Evolutionary conservation across 345 rosid genomes (phyloP).

Genomic region (Rhizophora apiculata): DNA sequence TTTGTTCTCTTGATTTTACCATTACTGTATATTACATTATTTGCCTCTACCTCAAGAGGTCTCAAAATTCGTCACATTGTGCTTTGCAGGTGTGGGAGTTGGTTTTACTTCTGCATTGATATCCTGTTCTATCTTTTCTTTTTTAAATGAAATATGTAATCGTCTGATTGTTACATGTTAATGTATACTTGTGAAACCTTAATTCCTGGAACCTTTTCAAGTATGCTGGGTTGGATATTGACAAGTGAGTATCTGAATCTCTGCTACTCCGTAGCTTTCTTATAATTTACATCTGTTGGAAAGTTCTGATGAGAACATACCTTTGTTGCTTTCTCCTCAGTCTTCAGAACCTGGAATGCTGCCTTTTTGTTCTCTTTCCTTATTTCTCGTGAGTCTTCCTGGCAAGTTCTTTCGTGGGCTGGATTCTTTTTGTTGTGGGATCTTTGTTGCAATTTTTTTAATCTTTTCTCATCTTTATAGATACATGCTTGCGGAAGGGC

Average conservation of each 20-base stretch:
- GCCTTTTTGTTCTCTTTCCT: constrained; percentile 96
- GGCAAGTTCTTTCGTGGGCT: constrained; percentile 9
- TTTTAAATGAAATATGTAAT: not conserved
- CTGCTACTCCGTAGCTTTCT: not conserved
- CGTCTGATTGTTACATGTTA: constrained; percentile 12
- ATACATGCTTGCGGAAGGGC: constrained; percentile 99
- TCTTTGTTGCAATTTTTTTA: constrained; percentile 4
- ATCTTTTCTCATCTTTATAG: constrained; percentile 34
- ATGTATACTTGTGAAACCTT: constrained; percentile 50
- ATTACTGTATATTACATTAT: not conserved
- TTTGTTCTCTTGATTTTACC: not conserved
- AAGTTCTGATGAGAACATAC: constrained; percentile 12
- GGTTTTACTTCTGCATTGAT: constrained; percentile 94
- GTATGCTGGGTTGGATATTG: constrained; percentile 97
- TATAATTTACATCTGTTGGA: constrained; percentile 21
- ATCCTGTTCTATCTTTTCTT: constrained; percentile 53
- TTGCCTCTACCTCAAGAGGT: constrained; percentile 1
- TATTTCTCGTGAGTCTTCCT: constrained; percentile 72
- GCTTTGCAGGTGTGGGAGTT: constrained; percentile 87
- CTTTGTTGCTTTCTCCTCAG: constrained; percentile 38
- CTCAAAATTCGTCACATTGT: constrained; percentile 22
- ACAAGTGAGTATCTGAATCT: constrained; percentile 64
- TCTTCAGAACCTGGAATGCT: constrained; percentile 96
- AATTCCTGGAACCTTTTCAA: constrained; percentile 84
- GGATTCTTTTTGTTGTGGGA: not conserved